These are phyloP conservation scores for Ceratobasidium sp. DNA, from an alignment of 1,284 basidiomycete genomes.

Conservation along the genomic window DNA sequence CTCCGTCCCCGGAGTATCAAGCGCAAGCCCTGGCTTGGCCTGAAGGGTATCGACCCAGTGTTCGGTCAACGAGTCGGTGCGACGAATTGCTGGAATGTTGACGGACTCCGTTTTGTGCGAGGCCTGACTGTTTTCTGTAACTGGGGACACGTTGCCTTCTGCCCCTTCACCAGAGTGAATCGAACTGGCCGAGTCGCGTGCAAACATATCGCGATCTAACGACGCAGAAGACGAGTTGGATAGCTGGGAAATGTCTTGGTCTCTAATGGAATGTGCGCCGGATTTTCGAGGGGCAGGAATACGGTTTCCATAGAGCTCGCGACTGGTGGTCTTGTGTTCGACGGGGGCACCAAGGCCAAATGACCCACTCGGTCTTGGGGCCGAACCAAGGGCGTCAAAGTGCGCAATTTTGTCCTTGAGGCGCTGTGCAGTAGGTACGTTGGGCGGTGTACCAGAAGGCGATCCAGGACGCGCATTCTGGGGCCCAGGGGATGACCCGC, in stretches of 20 bases:
- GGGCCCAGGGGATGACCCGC: constrained; percentile 38
- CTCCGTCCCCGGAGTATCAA: not conserved
- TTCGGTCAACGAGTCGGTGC: constrained; percentile 29
- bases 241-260: constrained; percentile 9
- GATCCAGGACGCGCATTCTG: constrained; percentile 19
- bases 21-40: constrained; percentile 2
- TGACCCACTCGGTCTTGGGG: constrained; percentile 38
- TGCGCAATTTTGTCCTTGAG: constrained; percentile 41
- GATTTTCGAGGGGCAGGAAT: constrained; percentile 36
- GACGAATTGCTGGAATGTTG: constrained; percentile 18
- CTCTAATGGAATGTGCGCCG: constrained; percentile 6
- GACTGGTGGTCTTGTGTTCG: constrained; percentile 26
- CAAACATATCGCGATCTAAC: constrained; percentile 14
- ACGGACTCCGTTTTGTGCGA: not conserved
- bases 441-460: constrained; percentile 18
- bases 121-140: constrained; percentile 5
- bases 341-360: constrained; percentile 36
- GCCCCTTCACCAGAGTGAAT: not conserved
- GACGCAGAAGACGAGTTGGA: constrained; percentile 26
- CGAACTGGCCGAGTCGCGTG: constrained; percentile 18
- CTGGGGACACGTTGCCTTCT: constrained; percentile 13
- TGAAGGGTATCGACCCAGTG: constrained; percentile 26
- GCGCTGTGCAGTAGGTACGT: not conserved
- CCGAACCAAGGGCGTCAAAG: constrained; percentile 39
- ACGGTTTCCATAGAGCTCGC: constrained; percentile 41